Evolutionary conservation across 352 stramenopile genomes (phyloP).

Genomic region (Phytopythium kandeliae): DNA sequence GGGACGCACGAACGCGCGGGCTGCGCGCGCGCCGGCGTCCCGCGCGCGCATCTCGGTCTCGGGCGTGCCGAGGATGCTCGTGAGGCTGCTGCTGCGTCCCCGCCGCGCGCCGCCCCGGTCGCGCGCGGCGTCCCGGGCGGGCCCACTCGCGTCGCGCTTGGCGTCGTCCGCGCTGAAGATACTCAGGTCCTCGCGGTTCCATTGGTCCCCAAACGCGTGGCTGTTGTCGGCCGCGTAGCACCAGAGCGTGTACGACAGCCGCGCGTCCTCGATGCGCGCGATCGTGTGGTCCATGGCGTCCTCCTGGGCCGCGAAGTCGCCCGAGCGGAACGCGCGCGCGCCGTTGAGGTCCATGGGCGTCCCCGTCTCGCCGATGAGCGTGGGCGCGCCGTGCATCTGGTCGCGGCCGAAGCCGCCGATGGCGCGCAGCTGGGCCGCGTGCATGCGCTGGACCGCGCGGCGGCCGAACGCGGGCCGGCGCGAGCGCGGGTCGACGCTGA

Average conservation of each 20-base stretch:
- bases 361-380: constrained; percentile 64
- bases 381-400: constrained; percentile 56
- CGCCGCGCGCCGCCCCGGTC: not conserved
- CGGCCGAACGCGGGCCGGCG: constrained; percentile 63
- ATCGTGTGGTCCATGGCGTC: constrained; percentile 77
- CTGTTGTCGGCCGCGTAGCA: constrained; percentile 62
- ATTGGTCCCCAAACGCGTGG: constrained; percentile 50
- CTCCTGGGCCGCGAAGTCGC: constrained; percentile 45
- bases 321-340: constrained; percentile 31
- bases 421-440: constrained; percentile 47
- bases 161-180: constrained; percentile 44
- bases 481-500: constrained; percentile 64
- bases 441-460: constrained; percentile 44
- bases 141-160: too few relatives aligned
- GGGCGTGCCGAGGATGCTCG: constrained; percentile 13
- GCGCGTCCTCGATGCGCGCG: constrained; percentile 55
- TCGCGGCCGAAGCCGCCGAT: constrained; percentile 51
- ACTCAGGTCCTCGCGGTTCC: constrained; percentile 71
- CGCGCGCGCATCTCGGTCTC: constrained; percentile 5
- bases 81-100: constrained; percentile 6
- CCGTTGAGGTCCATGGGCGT: constrained; percentile 70
- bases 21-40: constrained; percentile 12
- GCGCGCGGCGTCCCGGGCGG: not conserved
- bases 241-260: constrained; percentile 80
- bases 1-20: constrained; percentile 19